Evolutionary conservation across 106 monocot genomes (phyloP).

Genomic region (Allium cepa): DNA sequence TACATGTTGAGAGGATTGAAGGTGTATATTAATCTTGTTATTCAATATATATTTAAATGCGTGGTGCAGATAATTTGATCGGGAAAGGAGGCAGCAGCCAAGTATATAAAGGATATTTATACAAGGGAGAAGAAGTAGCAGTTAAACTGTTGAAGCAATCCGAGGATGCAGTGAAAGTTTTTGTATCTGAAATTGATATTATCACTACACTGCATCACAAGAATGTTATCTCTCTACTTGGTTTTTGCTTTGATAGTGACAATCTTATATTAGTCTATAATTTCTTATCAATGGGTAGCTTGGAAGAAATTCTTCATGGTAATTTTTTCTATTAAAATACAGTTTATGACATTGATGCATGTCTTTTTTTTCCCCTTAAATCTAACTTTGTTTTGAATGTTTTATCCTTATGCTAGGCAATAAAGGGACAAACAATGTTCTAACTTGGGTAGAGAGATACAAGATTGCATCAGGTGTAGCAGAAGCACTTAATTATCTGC

Average conservation of each 20-base stretch:
- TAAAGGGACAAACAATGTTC: constrained; percentile 8
- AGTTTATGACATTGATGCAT: neutral
- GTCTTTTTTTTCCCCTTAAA: neutral
- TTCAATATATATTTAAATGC: too few relatives aligned
- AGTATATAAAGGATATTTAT: constrained; percentile 44
- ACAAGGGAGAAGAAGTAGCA: constrained; percentile 38
- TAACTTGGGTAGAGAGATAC: constrained; percentile 60
- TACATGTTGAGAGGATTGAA: too few relatives aligned
- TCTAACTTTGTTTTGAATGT: neutral
- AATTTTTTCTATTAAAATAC: neutral
- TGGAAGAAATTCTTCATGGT: constrained; percentile 63
- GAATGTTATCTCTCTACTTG: constrained; percentile 47
- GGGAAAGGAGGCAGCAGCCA: constrained; percentile 51
- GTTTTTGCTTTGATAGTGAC: constrained; percentile 48
- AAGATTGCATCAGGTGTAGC: constrained; percentile 57
- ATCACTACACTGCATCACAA: constrained; percentile 41
- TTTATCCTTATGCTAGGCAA: constrained; percentile 22
- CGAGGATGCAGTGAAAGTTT: constrained; percentile 27
- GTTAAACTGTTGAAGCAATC: constrained; percentile 49
- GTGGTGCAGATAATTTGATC: constrained; percentile 43
- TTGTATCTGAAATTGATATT: constrained; percentile 50
- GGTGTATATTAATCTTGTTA: too few relatives aligned
- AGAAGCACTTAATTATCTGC: constrained; percentile 63
- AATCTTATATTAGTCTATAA: constrained; percentile 52
- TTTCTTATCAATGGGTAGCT: constrained; percentile 47